phyloP scores from a whole-genome alignment of 2,329 filamentous ascomycete species.

The Ambrosiella beaveri region DNA sequence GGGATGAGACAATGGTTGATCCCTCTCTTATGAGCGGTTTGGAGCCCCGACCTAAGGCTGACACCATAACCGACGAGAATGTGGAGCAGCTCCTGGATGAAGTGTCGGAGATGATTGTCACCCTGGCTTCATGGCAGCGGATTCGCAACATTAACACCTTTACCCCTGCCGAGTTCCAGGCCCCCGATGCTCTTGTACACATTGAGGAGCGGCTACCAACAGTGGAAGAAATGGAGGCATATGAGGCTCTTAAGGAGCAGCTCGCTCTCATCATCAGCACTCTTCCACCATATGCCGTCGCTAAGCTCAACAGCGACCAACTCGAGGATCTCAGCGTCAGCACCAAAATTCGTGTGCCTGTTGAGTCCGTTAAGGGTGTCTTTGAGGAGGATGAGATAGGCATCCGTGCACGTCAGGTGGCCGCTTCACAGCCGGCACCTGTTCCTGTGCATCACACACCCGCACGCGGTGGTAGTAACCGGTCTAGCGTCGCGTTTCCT shows the following conservation, averaged over 20 bases:
- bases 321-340: conserved; percentile 70
- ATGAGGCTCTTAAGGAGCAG: conserved; percentile 59
- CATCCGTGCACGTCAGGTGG: conserved; percentile 31
- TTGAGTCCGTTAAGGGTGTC: conserved; percentile 55
- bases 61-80: conserved; percentile 45
- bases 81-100: conserved; percentile 54
- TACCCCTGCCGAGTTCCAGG: conserved; percentile 42
- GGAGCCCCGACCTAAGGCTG: conserved; percentile 28
- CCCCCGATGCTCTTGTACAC: conserved; percentile 50
- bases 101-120: conserved; percentile 60
- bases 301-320: conserved; percentile 72
- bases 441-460: conserved; percentile 2
- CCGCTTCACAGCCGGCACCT: conserved; percentile 16
- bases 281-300: conserved; percentile 69
- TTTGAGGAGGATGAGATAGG: conserved; percentile 69
- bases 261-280: conserved; percentile 55
- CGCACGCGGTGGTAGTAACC: background rate
- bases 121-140: conserved; percentile 59
- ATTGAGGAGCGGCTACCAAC: conserved; percentile 50
- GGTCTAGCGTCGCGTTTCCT: conserved; percentile 24
- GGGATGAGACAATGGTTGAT: conserved; percentile 40
- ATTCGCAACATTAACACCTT: conserved; percentile 55
- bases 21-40: conserved; percentile 37
- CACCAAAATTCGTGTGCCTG: conserved; percentile 56
- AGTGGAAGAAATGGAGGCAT: conserved; percentile 42